phyloP scores from a whole-genome alignment of 2,329 filamentous ascomycete species.

The Xylariaceae sp. region DNA sequence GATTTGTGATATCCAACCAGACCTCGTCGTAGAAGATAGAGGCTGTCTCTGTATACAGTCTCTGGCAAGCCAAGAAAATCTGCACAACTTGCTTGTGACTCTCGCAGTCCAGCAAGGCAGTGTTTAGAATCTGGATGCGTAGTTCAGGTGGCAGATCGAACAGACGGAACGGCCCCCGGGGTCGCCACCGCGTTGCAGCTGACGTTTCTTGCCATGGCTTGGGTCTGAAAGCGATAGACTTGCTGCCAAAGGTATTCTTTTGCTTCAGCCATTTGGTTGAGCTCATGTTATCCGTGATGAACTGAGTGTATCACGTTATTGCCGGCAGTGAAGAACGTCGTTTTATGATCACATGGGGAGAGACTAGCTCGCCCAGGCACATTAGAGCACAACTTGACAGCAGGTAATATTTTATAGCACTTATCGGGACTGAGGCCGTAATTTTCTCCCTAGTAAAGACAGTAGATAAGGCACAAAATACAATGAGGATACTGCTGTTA shows the following conservation, averaged over 20 bases:
- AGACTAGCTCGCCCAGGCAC: too few relatives aligned
- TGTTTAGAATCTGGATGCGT: slow-evolving; percentile 31
- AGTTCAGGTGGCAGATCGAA: slow-evolving; percentile 39
- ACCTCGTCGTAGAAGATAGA: slow-evolving; percentile 37
- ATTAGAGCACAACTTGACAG: too few relatives aligned
- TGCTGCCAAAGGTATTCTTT: slow-evolving; percentile 26
- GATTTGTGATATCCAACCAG: slow-evolving; percentile 29
- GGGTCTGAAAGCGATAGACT: slow-evolving; percentile 31
- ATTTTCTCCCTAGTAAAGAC: too few relatives aligned
- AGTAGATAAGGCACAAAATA: too few relatives aligned
- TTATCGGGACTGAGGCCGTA: too few relatives aligned
- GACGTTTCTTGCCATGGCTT: slow-evolving; percentile 15
- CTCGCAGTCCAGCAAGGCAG: slow-evolving; percentile 26
- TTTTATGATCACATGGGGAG: too few relatives aligned
- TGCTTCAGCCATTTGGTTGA: slow-evolving; percentile 4
- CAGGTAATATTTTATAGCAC: too few relatives aligned
- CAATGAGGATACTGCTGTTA: too few relatives aligned
- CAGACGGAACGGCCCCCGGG: slow-evolving; percentile 34
- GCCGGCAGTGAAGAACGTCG: too few relatives aligned
- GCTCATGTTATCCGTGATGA: slow-evolving; percentile 18
- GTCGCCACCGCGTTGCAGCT: slow-evolving; percentile 19
- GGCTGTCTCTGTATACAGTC: slow-evolving; percentile 36
- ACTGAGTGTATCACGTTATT: too few relatives aligned
- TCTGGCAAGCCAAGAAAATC: slow-evolving; percentile 33
- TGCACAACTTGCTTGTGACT: slow-evolving; percentile 26